A percentile compares a stretch with the other conserved stretches of the same genome.
phyloP scores from a whole-genome alignment of 2,329 filamentous ascomycete genomes.

The Sordariomycetes sp. region DNA sequence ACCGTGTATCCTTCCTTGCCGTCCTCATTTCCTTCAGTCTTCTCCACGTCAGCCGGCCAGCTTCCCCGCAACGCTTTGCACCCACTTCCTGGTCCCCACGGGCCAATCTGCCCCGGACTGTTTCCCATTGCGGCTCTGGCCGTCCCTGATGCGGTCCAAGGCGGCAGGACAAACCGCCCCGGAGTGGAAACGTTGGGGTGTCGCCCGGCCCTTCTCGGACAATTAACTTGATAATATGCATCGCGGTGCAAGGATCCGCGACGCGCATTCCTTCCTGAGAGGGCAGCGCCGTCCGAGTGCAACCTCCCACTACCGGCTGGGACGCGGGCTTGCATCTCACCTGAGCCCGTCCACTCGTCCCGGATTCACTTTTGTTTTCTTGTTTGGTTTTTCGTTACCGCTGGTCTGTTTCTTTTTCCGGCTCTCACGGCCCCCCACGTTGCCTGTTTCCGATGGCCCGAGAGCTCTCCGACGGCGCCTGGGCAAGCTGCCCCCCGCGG shows the following conservation, averaged over 20 bases:
- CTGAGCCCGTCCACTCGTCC: no score
- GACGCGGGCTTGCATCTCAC: neutral
- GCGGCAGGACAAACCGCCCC: neutral
- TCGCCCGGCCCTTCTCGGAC: conserved; percentile 13
- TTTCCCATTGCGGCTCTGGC: neutral
- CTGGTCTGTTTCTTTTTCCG: neutral
- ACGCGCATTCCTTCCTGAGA: neutral
- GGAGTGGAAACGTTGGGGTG: neutral
- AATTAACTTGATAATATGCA: conserved; percentile 10
- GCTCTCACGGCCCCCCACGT: neutral
- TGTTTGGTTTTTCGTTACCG: neutral
- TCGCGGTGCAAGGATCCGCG: neutral
- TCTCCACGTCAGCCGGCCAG: neutral
- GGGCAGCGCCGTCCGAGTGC: neutral
- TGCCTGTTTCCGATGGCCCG: neutral
- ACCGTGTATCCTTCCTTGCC: neutral
- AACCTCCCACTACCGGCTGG: neutral
- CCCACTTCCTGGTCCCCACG: neutral
- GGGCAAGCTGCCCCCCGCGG: neutral
- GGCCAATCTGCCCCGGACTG: neutral
- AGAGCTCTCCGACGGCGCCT: neutral
- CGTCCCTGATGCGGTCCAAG: neutral
- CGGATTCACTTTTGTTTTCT: no score
- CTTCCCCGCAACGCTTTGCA: neutral
- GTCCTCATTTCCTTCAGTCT: neutral